Evolutionary conservation across 1,284 basidiomycete species (phyloP).

Genomic region (Fomitopsis betulina): DNA sequence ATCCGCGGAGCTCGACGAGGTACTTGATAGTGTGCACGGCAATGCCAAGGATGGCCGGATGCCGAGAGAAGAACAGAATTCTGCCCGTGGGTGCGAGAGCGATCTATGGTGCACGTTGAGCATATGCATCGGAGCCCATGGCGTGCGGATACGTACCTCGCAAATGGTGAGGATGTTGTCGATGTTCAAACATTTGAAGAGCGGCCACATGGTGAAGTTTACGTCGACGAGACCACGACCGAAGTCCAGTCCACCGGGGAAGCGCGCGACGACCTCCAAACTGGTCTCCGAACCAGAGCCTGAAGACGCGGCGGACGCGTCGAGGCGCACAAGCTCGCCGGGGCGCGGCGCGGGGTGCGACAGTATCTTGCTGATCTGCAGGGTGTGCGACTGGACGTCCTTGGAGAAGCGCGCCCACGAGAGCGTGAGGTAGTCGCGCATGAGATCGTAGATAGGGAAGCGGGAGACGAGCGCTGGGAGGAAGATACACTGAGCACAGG

Average conservation of each 20-base stretch:
- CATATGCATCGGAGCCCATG: background rate
- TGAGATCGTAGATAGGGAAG: conserved; percentile 88
- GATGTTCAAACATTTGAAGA: conserved; percentile 92
- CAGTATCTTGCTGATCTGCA: conserved; percentile 81
- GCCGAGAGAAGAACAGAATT: conserved; percentile 85
- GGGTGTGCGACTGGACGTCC: conserved; percentile 83
- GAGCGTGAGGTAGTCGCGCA: conserved; percentile 89
- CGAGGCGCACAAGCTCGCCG: conserved; percentile 79
- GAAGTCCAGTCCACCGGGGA: conserved; percentile 82
- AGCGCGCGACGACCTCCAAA: conserved; percentile 79
- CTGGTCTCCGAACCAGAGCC: conserved; percentile 49
- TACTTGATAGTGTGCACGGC: conserved; percentile 90
- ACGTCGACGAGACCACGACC: conserved; percentile 80
- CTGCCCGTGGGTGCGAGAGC: conserved; percentile 92
- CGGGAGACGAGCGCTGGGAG: conserved; percentile 78
- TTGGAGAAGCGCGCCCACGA: conserved; percentile 93
- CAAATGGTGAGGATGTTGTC: conserved; percentile 93
- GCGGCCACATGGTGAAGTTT: conserved; percentile 95
- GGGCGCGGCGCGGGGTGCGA: conserved; percentile 82
- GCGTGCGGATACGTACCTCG: conserved; percentile 51
- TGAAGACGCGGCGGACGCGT: conserved; percentile 59
- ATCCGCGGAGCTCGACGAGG: conserved; percentile 89
- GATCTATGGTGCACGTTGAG: conserved; percentile 44
- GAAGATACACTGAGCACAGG: background rate
- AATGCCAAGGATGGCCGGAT: conserved; percentile 88